phyloP scores from a whole-genome alignment of 192 early-diverging fungal genomes.

The Coemansia furcata region DNA sequence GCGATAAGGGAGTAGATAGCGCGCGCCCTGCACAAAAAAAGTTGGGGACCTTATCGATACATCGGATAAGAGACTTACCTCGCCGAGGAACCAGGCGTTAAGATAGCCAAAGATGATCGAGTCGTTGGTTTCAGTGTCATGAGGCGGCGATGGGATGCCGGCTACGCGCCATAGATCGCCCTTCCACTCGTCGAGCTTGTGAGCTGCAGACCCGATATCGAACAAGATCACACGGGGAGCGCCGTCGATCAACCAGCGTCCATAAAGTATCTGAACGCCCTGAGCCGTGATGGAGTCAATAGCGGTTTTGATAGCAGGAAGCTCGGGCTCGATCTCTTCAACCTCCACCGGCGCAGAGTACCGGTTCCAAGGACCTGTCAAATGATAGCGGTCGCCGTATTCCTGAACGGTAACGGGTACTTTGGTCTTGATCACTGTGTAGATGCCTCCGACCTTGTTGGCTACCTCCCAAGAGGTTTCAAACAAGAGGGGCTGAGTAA shows the following conservation, averaged over 20 bases:
- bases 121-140: slow-evolving; percentile 92
- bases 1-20: background rate
- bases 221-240: slow-evolving; percentile 87
- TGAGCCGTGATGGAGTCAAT: slow-evolving; percentile 67
- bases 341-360: slow-evolving; percentile 89
- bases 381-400: slow-evolving; percentile 89
- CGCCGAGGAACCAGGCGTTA: slow-evolving; percentile 91
- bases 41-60: slow-evolving; percentile 2
- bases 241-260: slow-evolving; percentile 95
- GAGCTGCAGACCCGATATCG: slow-evolving; percentile 72
- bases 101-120: slow-evolving; percentile 93
- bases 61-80: slow-evolving; percentile 56
- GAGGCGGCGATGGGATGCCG: slow-evolving; percentile 89
- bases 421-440: slow-evolving; percentile 97
- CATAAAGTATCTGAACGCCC: slow-evolving; percentile 83
- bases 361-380: slow-evolving; percentile 88
- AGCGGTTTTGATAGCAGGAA: slow-evolving; percentile 62
- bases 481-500: slow-evolving; percentile 75
- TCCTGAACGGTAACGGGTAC: slow-evolving; percentile 92
- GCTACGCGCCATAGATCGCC: slow-evolving; percentile 88
- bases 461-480: slow-evolving; percentile 98
- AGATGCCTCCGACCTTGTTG: slow-evolving; percentile 98
- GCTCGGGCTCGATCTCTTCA: slow-evolving; percentile 72
- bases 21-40: too few relatives aligned
- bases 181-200: slow-evolving; percentile 94